phyloP scores from a whole-genome alignment of 805 yeast genomes.

The Candida alai region DNA sequence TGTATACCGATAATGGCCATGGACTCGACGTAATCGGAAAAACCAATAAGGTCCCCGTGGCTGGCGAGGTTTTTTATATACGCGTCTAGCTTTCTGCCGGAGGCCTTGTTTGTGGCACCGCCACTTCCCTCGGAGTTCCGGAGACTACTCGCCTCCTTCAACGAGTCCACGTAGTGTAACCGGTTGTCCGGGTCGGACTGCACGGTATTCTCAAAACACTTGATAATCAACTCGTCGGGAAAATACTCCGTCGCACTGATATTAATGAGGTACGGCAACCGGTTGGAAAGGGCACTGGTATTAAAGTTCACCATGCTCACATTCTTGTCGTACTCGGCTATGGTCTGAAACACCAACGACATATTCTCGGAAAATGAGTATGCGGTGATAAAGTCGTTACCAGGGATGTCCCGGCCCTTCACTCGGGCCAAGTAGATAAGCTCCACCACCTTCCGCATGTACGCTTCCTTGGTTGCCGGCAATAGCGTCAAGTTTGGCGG shows the following conservation, averaged over 20 bases:
- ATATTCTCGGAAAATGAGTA: slow-evolving; percentile 34
- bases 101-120: slow-evolving; percentile 9
- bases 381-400: slow-evolving; percentile 21
- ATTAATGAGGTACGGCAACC: slow-evolving; percentile 23
- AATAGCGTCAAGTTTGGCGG: slow-evolving; percentile 43
- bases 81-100: slow-evolving; percentile 19
- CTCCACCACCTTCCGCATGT: slow-evolving; percentile 52
- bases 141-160: slow-evolving; percentile 20
- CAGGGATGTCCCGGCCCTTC: slow-evolving; percentile 9
- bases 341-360: slow-evolving; percentile 27
- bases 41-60: slow-evolving; percentile 32
- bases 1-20: slow-evolving; percentile 29
- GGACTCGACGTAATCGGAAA: slow-evolving; percentile 28
- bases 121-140: slow-evolving; percentile 7
- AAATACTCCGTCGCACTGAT: slow-evolving; percentile 29
- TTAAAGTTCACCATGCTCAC: slow-evolving; percentile 21
- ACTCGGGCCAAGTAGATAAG: slow-evolving; percentile 35
- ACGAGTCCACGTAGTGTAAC: slow-evolving; percentile 35
- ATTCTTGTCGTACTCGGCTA: slow-evolving; percentile 38
- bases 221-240: slow-evolving; percentile 38
- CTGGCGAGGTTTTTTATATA: slow-evolving; percentile 24
- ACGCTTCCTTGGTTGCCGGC: slow-evolving; percentile 43
- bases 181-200: slow-evolving; percentile 29
- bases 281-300: slow-evolving; percentile 12
- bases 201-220: slow-evolving; percentile 37